phyloP scores from a whole-genome alignment of 192 early-diverging fungal species.

The Rhizophagus prolifer region DNA sequence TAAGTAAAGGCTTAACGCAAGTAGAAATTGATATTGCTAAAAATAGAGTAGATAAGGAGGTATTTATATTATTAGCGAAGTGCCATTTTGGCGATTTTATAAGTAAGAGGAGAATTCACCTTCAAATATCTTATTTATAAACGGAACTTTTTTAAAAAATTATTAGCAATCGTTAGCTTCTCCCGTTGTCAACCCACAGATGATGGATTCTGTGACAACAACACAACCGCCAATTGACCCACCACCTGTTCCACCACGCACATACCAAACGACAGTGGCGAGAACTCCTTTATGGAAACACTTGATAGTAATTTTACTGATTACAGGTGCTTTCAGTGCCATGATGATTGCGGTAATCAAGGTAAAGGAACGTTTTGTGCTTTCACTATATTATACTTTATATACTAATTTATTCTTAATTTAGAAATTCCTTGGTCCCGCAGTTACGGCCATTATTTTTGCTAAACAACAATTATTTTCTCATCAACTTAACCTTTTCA shows the following conservation, averaged over 20 bases:
- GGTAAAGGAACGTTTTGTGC: background rate
- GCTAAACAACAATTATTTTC: conserved; percentile 23
- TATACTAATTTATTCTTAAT: conserved; percentile 5
- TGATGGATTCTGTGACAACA: background rate
- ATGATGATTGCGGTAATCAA: background rate
- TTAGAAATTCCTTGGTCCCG: conserved; percentile 22
- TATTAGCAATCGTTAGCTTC: no score
- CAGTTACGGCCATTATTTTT: background rate
- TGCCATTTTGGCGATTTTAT: background rate
- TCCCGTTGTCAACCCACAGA: no score
- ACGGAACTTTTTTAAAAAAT: no score
- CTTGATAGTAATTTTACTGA: background rate
- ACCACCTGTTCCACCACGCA: conserved; percentile 20
- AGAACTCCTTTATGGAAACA: conserved; percentile 8
- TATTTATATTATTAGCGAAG: background rate
- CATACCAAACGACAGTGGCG: background rate
- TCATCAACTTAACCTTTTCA: conserved; percentile 22
- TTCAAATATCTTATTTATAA: no score
- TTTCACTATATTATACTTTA: background rate
- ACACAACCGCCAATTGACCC: background rate
- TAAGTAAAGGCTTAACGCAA: conserved; percentile 65
- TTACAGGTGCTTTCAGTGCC: conserved; percentile 12
- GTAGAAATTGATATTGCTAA: conserved; percentile 68
- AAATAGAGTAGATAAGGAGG: conserved; percentile 17
- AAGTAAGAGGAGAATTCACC: no score